Conservation (phyloP, 805 yeast species). For the Candida methanosorbosa region DNA sequence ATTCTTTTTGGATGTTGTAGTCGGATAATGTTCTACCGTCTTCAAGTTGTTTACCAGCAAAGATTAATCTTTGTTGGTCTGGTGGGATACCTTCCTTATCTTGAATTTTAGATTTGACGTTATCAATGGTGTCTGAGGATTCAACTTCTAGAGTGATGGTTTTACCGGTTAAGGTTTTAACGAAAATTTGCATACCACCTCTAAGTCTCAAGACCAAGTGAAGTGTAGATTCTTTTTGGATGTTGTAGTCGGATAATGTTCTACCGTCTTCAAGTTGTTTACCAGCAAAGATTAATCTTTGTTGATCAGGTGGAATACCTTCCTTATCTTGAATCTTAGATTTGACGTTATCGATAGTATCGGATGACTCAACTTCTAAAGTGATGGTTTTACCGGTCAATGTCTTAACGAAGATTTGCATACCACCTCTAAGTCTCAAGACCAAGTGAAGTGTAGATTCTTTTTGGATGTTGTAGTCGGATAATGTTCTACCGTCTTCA, state of each 20-base stretch:
- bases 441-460: constrained; percentile 30
- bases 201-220: constrained; percentile 28
- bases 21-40: constrained; percentile 92
- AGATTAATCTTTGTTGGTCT: constrained; percentile 35
- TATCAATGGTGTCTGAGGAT: constrained; percentile 36
- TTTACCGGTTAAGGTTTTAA: constrained; percentile 85
- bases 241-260: constrained; percentile 78
- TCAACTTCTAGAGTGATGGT: constrained; percentile 60
- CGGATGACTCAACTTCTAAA: constrained; percentile 67
- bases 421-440: constrained; percentile 35
- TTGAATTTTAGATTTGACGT: constrained; percentile 34
- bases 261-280: constrained; percentile 57
- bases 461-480: constrained; percentile 57
- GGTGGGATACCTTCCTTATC: constrained; percentile 38
- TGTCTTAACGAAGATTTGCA: constrained; percentile 74
- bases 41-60: constrained; percentile 40
- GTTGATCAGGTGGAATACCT: constrained; percentile 35
- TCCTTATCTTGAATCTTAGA: constrained; percentile 34
- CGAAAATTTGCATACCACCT: constrained; percentile 79
- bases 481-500: constrained; percentile 78
- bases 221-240: constrained; percentile 32
- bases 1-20: constrained; percentile 45
- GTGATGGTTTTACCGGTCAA: constrained; percentile 90
- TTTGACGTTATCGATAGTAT: constrained; percentile 35
- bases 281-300: constrained; percentile 34